These are phyloP conservation scores for Yamadazyma triangularis DNA, from an alignment of 1,139 yeast genomes.

Conservation along the genomic window DNA sequence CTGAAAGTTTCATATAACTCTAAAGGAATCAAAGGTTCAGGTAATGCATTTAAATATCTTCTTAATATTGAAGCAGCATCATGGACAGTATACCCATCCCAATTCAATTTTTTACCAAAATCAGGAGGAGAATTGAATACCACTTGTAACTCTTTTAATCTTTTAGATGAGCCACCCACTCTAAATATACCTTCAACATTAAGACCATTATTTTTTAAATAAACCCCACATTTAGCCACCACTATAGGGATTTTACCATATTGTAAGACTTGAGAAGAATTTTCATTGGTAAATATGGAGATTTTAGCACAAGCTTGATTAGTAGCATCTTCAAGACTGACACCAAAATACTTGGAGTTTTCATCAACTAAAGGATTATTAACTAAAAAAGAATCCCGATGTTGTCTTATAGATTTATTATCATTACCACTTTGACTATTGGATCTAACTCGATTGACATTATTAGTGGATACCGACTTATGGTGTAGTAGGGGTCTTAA, in stretches of 20 bases:
- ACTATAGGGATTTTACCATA: conserved; percentile 83
- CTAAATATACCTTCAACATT: conserved; percentile 88
- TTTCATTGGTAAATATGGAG: conserved; percentile 51
- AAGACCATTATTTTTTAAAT: conserved; percentile 69
- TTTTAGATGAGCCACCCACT: conserved; percentile 85
- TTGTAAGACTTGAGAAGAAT: conserved; percentile 49
- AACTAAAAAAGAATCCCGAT: conserved; percentile 52
- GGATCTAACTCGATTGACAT: conserved; percentile 40
- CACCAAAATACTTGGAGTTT: conserved; percentile 75
- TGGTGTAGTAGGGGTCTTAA: conserved; percentile 46
- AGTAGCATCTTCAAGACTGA: conserved; percentile 66
- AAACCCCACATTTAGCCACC: conserved; percentile 95
- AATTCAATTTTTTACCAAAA: conserved; percentile 78
- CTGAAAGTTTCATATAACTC: conserved; percentile 75
- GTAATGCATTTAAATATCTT: conserved; percentile 79
- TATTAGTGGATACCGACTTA: conserved; percentile 47
- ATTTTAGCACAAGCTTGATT: conserved; percentile 73
- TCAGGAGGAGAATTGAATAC: conserved; percentile 84
- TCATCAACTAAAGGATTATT: conserved; percentile 42
- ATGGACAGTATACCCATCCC: conserved; percentile 97
- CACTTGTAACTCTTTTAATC: conserved; percentile 81
- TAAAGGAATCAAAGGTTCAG: conserved; percentile 88
- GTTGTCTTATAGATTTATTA: conserved; percentile 39
- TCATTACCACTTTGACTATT: conserved; percentile 25
- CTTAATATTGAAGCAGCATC: conserved; percentile 92